These are phyloP conservation scores for Fusarium brachygibbosum DNA, from an alignment of 2,329 filamentous ascomycete genomes.

Conservation along the genomic window DNA sequence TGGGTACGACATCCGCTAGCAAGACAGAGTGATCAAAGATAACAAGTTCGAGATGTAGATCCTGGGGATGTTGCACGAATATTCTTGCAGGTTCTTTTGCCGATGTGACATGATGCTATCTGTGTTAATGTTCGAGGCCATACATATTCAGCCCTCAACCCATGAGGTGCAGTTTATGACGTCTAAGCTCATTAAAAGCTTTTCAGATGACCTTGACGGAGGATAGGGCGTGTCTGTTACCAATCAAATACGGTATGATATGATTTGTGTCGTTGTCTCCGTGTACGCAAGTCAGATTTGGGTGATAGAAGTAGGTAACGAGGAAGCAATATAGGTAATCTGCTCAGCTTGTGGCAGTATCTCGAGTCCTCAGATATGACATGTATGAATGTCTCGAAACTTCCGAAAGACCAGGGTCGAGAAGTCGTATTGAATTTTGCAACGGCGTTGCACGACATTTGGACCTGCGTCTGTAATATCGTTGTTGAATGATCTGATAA, in stretches of 20 bases:
- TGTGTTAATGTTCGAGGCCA: slow-evolving; percentile 6
- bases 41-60: slow-evolving; percentile 5
- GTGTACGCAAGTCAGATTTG: background rate
- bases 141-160: slow-evolving; percentile 7
- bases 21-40: slow-evolving; percentile 8
- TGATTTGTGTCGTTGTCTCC: slow-evolving; percentile 10
- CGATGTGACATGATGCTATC: slow-evolving; percentile 2
- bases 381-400: slow-evolving; percentile 29
- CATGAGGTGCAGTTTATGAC: slow-evolving; percentile 12
- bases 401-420: slow-evolving; percentile 33
- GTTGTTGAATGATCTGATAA: slow-evolving; percentile 35
- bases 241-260: slow-evolving; percentile 2
- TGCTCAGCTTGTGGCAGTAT: background rate
- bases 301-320: background rate
- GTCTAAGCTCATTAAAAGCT: slow-evolving; percentile 16
- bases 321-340: background rate
- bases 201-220: slow-evolving; percentile 34
- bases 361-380: slow-evolving; percentile 12
- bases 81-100: slow-evolving; percentile 8
- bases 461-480: slow-evolving; percentile 38
- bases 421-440: slow-evolving; percentile 20
- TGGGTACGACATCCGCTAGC: slow-evolving; percentile 12
- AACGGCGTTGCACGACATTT: slow-evolving; percentile 38
- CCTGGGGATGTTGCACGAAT: slow-evolving; percentile 19
- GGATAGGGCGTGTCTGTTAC: slow-evolving; percentile 1